Conservation (phyloP, 306 rosid species). For the Prunus armeniaca region DNA sequence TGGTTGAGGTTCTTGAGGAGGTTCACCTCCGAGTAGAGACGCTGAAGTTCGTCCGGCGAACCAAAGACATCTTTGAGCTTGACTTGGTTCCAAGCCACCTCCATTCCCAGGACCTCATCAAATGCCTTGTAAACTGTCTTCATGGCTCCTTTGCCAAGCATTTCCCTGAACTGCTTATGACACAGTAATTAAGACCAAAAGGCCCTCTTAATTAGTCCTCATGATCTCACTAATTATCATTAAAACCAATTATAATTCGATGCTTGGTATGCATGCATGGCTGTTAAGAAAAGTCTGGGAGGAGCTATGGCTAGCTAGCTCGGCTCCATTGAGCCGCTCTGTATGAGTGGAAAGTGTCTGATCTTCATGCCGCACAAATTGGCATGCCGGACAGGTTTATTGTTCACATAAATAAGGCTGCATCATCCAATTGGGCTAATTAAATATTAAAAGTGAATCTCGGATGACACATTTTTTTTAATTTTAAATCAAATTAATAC, state of each 20-base stretch:
- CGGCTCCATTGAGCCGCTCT: no score
- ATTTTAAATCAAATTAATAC: not conserved
- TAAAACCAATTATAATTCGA: not conserved
- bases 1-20: constrained; percentile 84
- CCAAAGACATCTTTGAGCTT: constrained; percentile 64
- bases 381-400: not conserved
- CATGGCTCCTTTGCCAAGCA: constrained; percentile 88
- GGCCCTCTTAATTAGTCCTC: not conserved
- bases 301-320: no score
- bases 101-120: constrained; percentile 71
- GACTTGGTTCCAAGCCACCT: constrained; percentile 96
- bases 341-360: not conserved
- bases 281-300: not conserved
- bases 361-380: not conserved
- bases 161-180: constrained; percentile 51
- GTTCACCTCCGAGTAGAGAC: constrained; percentile 86
- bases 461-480: not conserved
- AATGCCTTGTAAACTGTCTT: constrained; percentile 77
- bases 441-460: not conserved
- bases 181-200: not conserved
- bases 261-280: not conserved
- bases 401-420: not conserved
- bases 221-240: not conserved
- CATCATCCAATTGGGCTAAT: not conserved
- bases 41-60: constrained; percentile 68